Base-by-base conservation (phyloP, 768 basidiomycete genomes). In the Boletellus emodensis region DNA sequence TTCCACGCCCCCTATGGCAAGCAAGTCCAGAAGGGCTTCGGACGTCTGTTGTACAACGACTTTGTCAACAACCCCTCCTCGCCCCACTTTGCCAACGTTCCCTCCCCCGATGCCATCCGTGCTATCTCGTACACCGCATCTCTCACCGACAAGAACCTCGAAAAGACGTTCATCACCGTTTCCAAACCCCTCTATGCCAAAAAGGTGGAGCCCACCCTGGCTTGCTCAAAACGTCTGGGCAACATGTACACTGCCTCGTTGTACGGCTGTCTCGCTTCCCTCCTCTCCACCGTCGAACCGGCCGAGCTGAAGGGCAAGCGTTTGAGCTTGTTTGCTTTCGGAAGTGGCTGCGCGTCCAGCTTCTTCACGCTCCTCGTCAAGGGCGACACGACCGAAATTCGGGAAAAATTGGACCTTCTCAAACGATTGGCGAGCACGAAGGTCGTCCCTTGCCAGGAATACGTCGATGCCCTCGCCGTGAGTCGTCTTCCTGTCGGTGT, bases 1-100 rank as follows among this genome's bases (percentile, higher is more conserved):
- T 94, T 98, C 84, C 96, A 99, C 78, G 87, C 86, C 52, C 96
- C 96, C 0, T 99, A 97, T 71, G 95, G 96, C 75, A 99, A 99
- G 75, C 90, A 96, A 67, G 94, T 96, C 47, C 89, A 96, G 70
- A 99, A 97, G 74, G 94, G 91, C 39, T 87, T 95, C 67, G 95
- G 90, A 34, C 90, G 96, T 50, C 75, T 98, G 66, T 75, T 85
- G 63, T 94, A 81, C 76, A 90, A 94, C 70, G 96, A 99, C 75
- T 99, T 94, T 78, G 74, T 94, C 61, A 71, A 83, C 54, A 78
- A 83, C 66, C 90, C 96, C 30, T 71, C 76, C 8, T 75, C 78
- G 34, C 73, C 90, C 35, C 78, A 77, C 47, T 92, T 87, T 62
- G 82, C 83, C 54, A 78, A 80, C 63, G 69, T 92, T 52, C 77